A percentile compares a stretch with the other conserved stretches of the same genome.
phyloP scores from a whole-genome alignment of 2,329 filamentous ascomycete species.

The Cercospora brassicicola region DNA sequence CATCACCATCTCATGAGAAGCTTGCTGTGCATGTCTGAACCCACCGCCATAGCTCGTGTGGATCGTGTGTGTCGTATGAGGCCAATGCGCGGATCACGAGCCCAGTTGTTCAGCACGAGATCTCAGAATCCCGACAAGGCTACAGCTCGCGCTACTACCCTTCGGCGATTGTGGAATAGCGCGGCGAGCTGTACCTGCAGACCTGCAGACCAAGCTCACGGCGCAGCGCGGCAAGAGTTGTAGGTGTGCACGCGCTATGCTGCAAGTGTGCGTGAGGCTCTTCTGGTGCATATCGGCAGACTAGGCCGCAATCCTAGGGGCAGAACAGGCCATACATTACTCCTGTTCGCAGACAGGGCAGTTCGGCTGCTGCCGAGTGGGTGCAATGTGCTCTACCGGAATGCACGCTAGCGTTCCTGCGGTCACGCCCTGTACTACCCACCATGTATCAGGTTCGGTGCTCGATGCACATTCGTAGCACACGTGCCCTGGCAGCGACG shows the following conservation, averaged over 20 bases:
- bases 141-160: neutral
- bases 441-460: slow-evolving; percentile 28
- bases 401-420: slow-evolving; percentile 31
- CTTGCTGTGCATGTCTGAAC: neutral
- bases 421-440: slow-evolving; percentile 30
- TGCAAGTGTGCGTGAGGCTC: slow-evolving; percentile 2
- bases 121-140: neutral
- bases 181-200: slow-evolving; percentile 27
- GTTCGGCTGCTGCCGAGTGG: slow-evolving; percentile 29
- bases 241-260: neutral
- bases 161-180: slow-evolving; percentile 1
- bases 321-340: neutral
- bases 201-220: slow-evolving; percentile 15
- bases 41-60: neutral
- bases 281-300: slow-evolving; percentile 4
- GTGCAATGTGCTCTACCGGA: slow-evolving; percentile 22
- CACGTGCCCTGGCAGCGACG: slow-evolving; percentile 6
- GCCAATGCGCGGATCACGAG: neutral
- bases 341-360: slow-evolving; percentile 14
- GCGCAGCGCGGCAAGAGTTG: slow-evolving; percentile 6
- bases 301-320: slow-evolving; percentile 6
- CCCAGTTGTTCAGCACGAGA: neutral
- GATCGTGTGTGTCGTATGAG: neutral
- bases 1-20: neutral
- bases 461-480: slow-evolving; percentile 5